Base-by-base conservation (phyloP, 352 stramenopile species). In the Phytophthora uliginosa region DNA sequence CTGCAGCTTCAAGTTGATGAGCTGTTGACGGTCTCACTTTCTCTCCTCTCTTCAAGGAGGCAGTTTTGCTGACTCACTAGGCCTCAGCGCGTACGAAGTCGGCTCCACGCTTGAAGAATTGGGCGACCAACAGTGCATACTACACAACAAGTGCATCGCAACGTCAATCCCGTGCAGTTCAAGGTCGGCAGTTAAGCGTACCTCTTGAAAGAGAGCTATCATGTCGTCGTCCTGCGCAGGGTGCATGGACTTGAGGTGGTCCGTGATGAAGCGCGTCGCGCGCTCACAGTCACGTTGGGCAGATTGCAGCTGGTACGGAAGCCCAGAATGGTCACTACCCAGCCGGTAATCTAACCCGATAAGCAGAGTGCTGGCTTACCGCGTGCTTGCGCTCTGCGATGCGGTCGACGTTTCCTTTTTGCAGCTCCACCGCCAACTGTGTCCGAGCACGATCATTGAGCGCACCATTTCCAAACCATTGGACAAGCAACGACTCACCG, bases 351-450 rank as follows among this genome's bases (percentile, higher is more conserved):
- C 36, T 3, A 63, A 45, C 18, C 5, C 48, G 8, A 13, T 18
- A 45, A 45, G 36, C 36, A 45, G 36, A 45, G 36, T 45, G 36
- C 62, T 47, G n/a, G 20, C 17, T n/a, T 71, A 92, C 86, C 62
- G 77, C 69, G 54, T 76, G 80, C 64, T 91, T 89, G 56, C 79
- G 79, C 24, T 88, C 77, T 7, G 85, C 83, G 34, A 94, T 82
- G 26, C 75, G 72, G 67, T 88, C 90, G 17, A 82, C 40, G 53
- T 91, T 86, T 42, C 86, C 83, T 59, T 84, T 85, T 61, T 91
- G 83, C 51, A 90, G 73, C 12, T 89, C 85, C 10, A 85, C 47
- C 0, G 67, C 28, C 31, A 94, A 52, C 86, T 94, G 36, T 15
- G 51, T 3, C n/a, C 24, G 60, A 34, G 53, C 17, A 38, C 12